A percentile compares a stretch with the other conserved stretches of the same genome.
These are phyloP conservation scores for Phytophthora sansomeana DNA, from an alignment of 352 stramenopile species.

Conservation along the genomic window DNA sequence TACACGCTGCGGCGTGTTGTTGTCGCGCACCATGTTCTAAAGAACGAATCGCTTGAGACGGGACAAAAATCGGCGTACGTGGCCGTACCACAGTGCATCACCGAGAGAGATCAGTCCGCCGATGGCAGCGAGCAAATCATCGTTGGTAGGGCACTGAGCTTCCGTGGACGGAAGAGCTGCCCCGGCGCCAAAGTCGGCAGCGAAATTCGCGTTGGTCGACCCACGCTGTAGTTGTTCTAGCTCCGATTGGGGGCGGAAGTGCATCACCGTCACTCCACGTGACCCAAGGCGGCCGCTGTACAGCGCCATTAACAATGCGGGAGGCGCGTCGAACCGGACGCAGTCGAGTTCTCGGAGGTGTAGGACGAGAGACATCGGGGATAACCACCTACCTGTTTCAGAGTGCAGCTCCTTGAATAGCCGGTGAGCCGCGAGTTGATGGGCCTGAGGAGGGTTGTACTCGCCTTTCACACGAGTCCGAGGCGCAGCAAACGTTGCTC, in stretches of 20 bases:
- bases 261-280: conserved; percentile 5
- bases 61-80: not conserved
- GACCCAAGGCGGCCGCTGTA: conserved; percentile 9
- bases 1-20: conserved; percentile 2
- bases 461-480: conserved; percentile 15
- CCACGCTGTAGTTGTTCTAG: not conserved
- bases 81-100: conserved; percentile 12
- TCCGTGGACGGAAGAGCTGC: not conserved
- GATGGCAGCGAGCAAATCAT: not conserved
- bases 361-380: conserved; percentile 16
- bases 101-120: conserved; percentile 2
- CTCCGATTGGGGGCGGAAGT: conserved; percentile 14
- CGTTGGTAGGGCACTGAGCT: not conserved
- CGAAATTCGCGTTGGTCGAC: conserved; percentile 10
- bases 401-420: conserved; percentile 1
- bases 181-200: not conserved
- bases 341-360: conserved; percentile 1
- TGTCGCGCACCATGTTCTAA: not conserved
- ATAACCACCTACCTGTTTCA: conserved; percentile 8
- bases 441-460: conserved; percentile 7
- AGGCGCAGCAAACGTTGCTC: no score
- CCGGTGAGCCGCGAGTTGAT: conserved; percentile 10
- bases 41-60: conserved; percentile 1
- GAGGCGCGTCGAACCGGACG: not conserved
- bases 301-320: conserved; percentile 2